Conservation (phyloP, 805 yeast species). For the Metschnikowia koreensis region DNA sequence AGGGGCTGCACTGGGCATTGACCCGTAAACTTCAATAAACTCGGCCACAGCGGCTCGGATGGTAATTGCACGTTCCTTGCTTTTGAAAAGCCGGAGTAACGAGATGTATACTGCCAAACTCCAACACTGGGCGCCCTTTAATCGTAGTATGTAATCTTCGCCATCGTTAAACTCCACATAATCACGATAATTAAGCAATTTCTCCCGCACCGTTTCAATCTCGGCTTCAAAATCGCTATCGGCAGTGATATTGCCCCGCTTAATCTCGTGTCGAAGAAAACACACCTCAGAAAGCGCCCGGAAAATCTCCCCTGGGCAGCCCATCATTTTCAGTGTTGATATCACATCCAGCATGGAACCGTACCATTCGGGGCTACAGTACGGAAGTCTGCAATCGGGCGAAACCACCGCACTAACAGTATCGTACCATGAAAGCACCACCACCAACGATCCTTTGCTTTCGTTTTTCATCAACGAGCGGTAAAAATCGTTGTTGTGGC, state of each 20-base stretch:
- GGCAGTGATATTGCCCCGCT: constrained; percentile 10
- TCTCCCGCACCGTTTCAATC: constrained; percentile 32
- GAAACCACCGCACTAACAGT: constrained; percentile 55
- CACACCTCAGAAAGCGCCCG: constrained; percentile 46
- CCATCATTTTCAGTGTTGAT: constrained; percentile 55
- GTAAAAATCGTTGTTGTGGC: constrained; percentile 43
- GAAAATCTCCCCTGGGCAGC: constrained; percentile 60
- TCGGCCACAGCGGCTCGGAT: constrained; percentile 40
- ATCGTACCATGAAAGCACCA: constrained; percentile 60
- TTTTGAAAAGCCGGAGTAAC: constrained; percentile 28
- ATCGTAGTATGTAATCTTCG: constrained; percentile 36
- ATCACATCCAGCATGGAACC: constrained; percentile 42
- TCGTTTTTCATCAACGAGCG: constrained; percentile 42
- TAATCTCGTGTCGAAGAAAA: constrained; percentile 29
- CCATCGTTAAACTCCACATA: constrained; percentile 32
- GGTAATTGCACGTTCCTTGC: constrained; percentile 22
- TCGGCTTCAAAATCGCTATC: constrained; percentile 15
- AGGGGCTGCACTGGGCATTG: constrained; percentile 47
- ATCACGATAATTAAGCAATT: constrained; percentile 46
- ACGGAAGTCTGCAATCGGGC: constrained; percentile 56
- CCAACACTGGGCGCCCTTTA: constrained; percentile 60
- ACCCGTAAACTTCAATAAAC: constrained; percentile 46
- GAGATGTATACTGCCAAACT: constrained; percentile 37
- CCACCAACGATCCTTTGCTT: constrained; percentile 48
- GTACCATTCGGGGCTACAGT: constrained; percentile 52